These are phyloP conservation scores for Tetrahymena malaccensis DNA, from an alignment of 73 alveolate species.

Conservation along the genomic window DNA sequence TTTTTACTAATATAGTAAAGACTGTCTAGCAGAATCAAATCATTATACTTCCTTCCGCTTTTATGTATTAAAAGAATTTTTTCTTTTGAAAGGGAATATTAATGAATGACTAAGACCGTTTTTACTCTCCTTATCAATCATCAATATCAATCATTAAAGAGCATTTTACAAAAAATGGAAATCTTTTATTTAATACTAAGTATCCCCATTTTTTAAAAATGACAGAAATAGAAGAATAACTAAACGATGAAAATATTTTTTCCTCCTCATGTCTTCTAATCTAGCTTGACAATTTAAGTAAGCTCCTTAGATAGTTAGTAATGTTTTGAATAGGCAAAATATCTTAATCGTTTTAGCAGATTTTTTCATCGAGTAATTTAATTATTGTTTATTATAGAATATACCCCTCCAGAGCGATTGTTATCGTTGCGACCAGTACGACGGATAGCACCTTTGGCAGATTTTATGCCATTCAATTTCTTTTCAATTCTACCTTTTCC, in stretches of 20 bases:
- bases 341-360: background rate
- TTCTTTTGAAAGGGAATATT: background rate
- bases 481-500: background rate
- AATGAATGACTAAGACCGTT: background rate
- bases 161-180: background rate
- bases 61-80: background rate
- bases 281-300: background rate
- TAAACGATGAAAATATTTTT: background rate
- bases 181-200: background rate
- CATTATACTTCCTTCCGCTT: background rate
- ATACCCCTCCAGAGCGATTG: background rate
- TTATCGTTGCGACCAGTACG: background rate
- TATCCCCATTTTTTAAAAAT: background rate
- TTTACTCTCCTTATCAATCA: background rate
- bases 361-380: background rate
- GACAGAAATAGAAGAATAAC: background rate
- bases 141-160: background rate
- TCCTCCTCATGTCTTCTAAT: background rate
- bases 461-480: background rate
- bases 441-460: background rate
- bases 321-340: background rate
- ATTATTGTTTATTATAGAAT: background rate
- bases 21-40: background rate
- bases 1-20: background rate
- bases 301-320: background rate